A percentile compares a stretch with the other conserved stretches of the same genome.
These are phyloP conservation scores for Sphagnum contortum DNA, from an alignment of 225 moss, liverwort and hornwort genomes.

Conservation along the genomic window DNA sequence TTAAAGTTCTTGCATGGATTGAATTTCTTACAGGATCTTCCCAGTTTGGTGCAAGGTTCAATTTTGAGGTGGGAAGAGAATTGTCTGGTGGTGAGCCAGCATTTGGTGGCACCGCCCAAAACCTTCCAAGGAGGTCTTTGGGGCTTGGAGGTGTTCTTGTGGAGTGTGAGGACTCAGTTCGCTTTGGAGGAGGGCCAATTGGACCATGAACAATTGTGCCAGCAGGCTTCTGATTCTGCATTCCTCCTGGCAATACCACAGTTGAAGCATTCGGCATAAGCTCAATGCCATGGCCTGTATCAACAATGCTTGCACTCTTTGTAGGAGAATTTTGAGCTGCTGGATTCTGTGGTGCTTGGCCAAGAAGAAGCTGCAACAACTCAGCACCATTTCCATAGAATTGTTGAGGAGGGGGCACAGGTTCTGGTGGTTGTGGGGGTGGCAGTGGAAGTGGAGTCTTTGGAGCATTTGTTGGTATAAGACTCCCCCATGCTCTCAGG, in stretches of 20 bases:
- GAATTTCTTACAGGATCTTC: conserved; percentile 15
- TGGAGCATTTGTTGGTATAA: conserved; percentile 10
- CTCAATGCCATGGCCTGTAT: conserved; percentile 25
- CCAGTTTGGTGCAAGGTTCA: conserved; percentile 7
- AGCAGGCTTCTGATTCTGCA: conserved; percentile 34
- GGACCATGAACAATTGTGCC: conserved; percentile 69
- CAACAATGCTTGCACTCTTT: conserved; percentile 9
- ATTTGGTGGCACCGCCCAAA: conserved; percentile 54
- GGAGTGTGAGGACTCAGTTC: conserved; percentile 26
- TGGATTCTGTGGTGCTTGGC: conserved; percentile 20
- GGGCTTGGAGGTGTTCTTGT: conserved; percentile 20
- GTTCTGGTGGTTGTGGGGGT: conserved; percentile 15
- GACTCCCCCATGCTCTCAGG: conserved; percentile 14
- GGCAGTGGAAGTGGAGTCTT: conserved; percentile 13
- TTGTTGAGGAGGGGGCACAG: conserved; percentile 45
- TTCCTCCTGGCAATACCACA: conserved; percentile 11
- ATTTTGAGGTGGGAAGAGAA: conserved; percentile 24
- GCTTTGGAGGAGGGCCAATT: conserved; percentile 95
- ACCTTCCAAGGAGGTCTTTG: conserved; percentile 74
- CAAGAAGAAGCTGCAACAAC: conserved; percentile 73
- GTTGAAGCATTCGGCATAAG: conserved; percentile 13
- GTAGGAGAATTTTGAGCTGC: conserved; percentile 14
- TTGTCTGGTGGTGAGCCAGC: background rate
- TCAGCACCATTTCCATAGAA: conserved; percentile 80
- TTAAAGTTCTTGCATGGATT: conserved; percentile 10